Conservation (phyloP, 2,329 filamentous ascomycete species). For the Apiospora rasikravindrae region DNA sequence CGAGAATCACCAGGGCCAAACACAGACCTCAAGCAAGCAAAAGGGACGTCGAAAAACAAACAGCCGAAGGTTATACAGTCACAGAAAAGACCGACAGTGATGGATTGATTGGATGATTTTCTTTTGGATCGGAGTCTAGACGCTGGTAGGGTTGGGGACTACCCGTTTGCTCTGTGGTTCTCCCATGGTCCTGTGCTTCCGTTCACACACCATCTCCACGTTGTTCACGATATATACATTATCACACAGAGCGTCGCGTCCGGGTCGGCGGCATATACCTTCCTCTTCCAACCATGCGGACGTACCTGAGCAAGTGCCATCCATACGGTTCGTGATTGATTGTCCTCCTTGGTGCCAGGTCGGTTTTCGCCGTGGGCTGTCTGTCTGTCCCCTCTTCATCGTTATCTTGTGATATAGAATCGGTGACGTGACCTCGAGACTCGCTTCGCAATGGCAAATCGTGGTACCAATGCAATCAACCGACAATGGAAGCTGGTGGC, state of each 20-base stretch:
- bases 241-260: not conserved
- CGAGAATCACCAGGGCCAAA: not conserved
- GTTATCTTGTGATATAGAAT: not conserved
- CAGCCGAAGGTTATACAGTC: not conserved
- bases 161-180: not conserved
- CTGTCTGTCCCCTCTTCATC: not conserved
- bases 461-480: constrained; percentile 10
- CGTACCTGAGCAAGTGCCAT: not conserved
- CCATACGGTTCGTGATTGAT: not conserved
- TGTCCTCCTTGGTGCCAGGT: not conserved
- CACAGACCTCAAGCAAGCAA: not conserved
- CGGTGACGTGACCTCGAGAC: not conserved
- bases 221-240: not conserved
- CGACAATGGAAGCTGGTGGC: not conserved
- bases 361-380: not conserved
- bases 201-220: not conserved
- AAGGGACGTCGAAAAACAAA: not conserved
- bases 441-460: not conserved
- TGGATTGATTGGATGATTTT: not conserved
- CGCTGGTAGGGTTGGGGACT: not conserved
- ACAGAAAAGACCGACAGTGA: not conserved
- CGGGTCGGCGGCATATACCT: not conserved
- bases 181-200: not conserved
- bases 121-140: not conserved
- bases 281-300: not conserved